Evolutionary conservation across 2,329 filamentous ascomycete species (phyloP).

Genomic region (Incumbomyces delicatus): DNA sequence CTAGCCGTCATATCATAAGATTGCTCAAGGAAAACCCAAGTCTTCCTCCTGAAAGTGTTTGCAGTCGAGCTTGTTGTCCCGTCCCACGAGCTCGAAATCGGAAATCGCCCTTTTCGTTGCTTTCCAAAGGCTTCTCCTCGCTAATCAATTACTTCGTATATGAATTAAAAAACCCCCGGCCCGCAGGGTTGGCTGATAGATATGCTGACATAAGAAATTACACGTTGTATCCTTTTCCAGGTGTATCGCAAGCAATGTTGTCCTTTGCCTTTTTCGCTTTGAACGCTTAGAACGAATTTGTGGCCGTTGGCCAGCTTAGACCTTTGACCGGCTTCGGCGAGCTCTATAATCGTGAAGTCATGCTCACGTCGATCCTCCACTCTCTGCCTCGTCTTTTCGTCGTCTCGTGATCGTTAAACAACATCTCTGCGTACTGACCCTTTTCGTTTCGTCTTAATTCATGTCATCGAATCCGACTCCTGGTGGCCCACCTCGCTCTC

Average conservation of each 20-base stretch:
- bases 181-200: background rate
- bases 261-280: slow-evolving; percentile 3
- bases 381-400: background rate
- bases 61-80: background rate
- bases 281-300: slow-evolving; percentile 3
- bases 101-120: background rate
- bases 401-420: background rate
- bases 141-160: background rate
- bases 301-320: background rate
- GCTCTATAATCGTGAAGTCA: slow-evolving; percentile 6
- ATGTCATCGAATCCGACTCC: slow-evolving; percentile 3
- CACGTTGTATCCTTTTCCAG: background rate
- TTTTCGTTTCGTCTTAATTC: slow-evolving; percentile 1
- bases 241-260: background rate
- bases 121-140: too few species aligned
- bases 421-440: slow-evolving; percentile 1
- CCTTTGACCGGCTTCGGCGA: background rate
- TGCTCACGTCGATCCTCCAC: background rate
- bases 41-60: background rate
- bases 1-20: slow-evolving; percentile 7
- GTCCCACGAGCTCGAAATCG: background rate
- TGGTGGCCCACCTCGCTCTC: slow-evolving; percentile 1
- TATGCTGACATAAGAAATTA: slow-evolving; percentile 5
- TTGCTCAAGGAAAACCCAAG: slow-evolving; percentile 2
- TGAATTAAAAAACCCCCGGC: slow-evolving; percentile 5